These are phyloP conservation scores for Backusella australiensis DNA, from an alignment of 192 early-diverging fungal genomes.

Conservation along the genomic window DNA sequence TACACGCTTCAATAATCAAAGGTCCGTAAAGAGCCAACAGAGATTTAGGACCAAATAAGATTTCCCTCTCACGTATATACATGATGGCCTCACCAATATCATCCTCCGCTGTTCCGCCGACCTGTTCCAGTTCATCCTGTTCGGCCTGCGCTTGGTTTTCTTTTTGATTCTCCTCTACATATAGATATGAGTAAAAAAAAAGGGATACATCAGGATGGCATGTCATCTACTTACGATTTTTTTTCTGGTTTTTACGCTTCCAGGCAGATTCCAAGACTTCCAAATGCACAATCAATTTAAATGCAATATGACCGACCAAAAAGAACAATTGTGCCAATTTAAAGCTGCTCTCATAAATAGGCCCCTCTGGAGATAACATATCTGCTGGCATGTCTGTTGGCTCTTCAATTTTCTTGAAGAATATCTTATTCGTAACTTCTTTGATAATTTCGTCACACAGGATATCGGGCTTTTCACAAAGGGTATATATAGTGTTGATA, in stretches of 20 bases:
- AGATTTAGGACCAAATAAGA: slow-evolving; percentile 77
- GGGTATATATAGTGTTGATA: slow-evolving; percentile 86
- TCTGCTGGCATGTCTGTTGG: neutral
- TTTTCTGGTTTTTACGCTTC: slow-evolving; percentile 74
- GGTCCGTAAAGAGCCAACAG: slow-evolving; percentile 81
- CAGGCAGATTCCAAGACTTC: slow-evolving; percentile 92
- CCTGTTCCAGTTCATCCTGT: slow-evolving; percentile 87
- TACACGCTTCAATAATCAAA: slow-evolving; percentile 78
- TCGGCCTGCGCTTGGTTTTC: slow-evolving; percentile 46
- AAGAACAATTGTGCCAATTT: slow-evolving; percentile 88
- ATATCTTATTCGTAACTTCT: slow-evolving; percentile 60
- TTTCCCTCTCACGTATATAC: slow-evolving; percentile 87
- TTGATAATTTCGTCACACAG: slow-evolving; percentile 79
- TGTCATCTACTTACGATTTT: slow-evolving; percentile 19
- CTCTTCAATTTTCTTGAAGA: slow-evolving; percentile 27
- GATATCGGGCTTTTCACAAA: slow-evolving; percentile 89
- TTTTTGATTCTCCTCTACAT: slow-evolving; percentile 32
- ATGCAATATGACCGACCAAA: slow-evolving; percentile 91
- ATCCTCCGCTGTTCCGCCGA: slow-evolving; percentile 91
- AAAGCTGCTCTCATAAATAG: slow-evolving; percentile 48
- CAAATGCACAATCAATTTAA: slow-evolving; percentile 95
- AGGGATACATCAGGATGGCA: neutral
- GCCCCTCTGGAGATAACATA: neutral
- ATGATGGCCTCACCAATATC: slow-evolving; percentile 90
- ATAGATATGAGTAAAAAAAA: neutral